Evolutionary conservation across 768 basidiomycete species (phyloP).

Genomic region (Royoungia palumana): DNA sequence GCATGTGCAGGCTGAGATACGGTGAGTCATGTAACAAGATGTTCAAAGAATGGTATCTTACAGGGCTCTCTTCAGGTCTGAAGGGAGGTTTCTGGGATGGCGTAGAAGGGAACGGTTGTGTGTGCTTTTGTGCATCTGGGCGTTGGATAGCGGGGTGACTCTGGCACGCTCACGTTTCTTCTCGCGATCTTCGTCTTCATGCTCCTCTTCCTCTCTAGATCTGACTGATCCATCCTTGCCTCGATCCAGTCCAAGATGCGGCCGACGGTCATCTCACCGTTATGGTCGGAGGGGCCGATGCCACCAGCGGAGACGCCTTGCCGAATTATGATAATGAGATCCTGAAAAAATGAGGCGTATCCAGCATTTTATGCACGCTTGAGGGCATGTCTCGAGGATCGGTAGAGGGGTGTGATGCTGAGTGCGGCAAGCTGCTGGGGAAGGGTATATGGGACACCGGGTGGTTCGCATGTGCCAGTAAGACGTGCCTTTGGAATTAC

Average conservation of each 20-base stretch:
- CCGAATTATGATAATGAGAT: slow-evolving; percentile 78
- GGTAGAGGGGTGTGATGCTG: slow-evolving; percentile 81
- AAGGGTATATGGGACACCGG: slow-evolving; percentile 21
- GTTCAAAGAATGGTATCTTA: slow-evolving; percentile 24
- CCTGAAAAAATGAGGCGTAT: slow-evolving; percentile 75
- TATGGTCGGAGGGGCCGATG: slow-evolving; percentile 40
- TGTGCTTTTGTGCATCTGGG: slow-evolving; percentile 20
- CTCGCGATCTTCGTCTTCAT: slow-evolving; percentile 74
- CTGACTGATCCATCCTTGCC: slow-evolving; percentile 71
- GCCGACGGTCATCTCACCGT: slow-evolving; percentile 70
- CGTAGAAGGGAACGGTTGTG: slow-evolving; percentile 14
- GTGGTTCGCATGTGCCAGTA: neutral
- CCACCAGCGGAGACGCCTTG: slow-evolving; percentile 69
- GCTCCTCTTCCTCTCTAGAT: slow-evolving; percentile 74
- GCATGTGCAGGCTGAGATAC: slow-evolving; percentile 13
- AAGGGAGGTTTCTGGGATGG: slow-evolving; percentile 18
- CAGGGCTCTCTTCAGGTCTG: slow-evolving; percentile 24
- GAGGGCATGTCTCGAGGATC: slow-evolving; percentile 71
- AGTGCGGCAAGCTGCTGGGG: slow-evolving; percentile 73
- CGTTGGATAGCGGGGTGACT: slow-evolving; percentile 22
- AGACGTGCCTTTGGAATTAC: slow-evolving; percentile 72
- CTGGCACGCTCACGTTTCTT: slow-evolving; percentile 44
- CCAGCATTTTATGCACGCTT: slow-evolving; percentile 81
- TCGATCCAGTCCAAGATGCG: slow-evolving; percentile 85
- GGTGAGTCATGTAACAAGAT: slow-evolving; percentile 5